A percentile compares a stretch with the other conserved stretches of the same genome.
phyloP scores from a whole-genome alignment of 768 basidiomycete genomes.

The Pleurotus tuber-regium region DNA sequence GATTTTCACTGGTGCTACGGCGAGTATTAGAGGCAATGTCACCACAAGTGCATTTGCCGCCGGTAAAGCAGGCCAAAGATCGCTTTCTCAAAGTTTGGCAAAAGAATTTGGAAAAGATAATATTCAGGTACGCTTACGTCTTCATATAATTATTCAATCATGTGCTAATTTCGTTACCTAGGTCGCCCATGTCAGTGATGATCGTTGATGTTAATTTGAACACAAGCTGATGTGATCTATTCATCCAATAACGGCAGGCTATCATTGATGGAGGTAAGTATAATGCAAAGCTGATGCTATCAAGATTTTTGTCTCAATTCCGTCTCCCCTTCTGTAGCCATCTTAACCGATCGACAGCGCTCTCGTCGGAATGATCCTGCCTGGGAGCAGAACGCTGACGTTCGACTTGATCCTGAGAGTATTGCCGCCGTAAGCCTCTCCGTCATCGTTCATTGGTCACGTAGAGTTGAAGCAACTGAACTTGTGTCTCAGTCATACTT shows the following conservation, averaged over 20 bases:
- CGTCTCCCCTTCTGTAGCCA: constrained; percentile 27
- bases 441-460: not conserved
- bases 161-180: too few relatives aligned
- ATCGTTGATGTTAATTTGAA: too few relatives aligned
- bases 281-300: not conserved
- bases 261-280: constrained; percentile 64
- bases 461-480: not conserved
- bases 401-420: constrained; percentile 56
- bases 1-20: constrained; percentile 74
- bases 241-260: constrained; percentile 36
- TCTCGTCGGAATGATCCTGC: constrained; percentile 23
- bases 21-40: constrained; percentile 59
- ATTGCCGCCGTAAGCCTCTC: constrained; percentile 57
- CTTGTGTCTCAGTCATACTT: constrained; percentile 55
- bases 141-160: too few relatives aligned
- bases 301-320: not conserved
- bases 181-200: constrained; percentile 76
- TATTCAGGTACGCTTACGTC: constrained; percentile 64
- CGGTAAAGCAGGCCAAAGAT: constrained; percentile 60
- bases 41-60: constrained; percentile 61
- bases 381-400: constrained; percentile 44
- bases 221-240: too few relatives aligned
- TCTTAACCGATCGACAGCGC: constrained; percentile 30
- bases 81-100: constrained; percentile 65
- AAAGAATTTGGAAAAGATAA: constrained; percentile 75